Conservation (phyloP, 1,139 yeast species). For the Geotrichum candidum region DNA sequence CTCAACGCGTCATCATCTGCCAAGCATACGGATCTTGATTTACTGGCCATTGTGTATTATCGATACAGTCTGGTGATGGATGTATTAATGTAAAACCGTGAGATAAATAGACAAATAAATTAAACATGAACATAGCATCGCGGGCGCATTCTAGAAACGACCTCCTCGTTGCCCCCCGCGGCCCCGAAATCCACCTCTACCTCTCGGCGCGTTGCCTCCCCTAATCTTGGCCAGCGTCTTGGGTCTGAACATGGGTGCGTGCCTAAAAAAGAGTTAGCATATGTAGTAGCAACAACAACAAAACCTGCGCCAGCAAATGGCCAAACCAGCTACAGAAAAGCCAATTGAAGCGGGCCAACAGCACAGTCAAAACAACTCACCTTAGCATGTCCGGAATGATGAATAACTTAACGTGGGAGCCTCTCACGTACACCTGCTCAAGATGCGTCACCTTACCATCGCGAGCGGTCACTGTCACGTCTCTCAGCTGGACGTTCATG, state of each 20-base stretch:
- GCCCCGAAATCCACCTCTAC: conserved; percentile 24
- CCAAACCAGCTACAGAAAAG: neutral
- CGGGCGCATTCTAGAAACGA: conserved; percentile 4
- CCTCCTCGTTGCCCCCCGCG: conserved; percentile 22
- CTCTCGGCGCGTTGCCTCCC: conserved; percentile 22
- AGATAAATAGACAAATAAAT: conserved; percentile 12
- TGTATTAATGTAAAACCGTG: neutral
- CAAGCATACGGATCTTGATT: neutral
- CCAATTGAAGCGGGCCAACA: neutral
- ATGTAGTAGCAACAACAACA: neutral
- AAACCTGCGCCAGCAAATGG: neutral
- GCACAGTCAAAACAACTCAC: conserved; percentile 18
- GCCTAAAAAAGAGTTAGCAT: conserved; percentile 32
- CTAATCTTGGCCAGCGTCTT: conserved; percentile 30
- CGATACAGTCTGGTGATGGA: neutral
- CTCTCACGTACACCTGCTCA: conserved; percentile 85
- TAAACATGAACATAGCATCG: neutral
- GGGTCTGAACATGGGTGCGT: conserved; percentile 77
- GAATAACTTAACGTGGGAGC: conserved; percentile 80
- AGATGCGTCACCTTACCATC: conserved; percentile 73
- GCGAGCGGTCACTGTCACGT: conserved; percentile 71
- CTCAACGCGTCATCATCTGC: neutral
- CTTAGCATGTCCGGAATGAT: conserved; percentile 79
- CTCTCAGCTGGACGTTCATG: conserved; percentile 85
- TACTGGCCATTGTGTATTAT: conserved; percentile 1